Evolutionary conservation across 768 basidiomycete species (phyloP).

Genomic region (Hericium alpestre): DNA sequence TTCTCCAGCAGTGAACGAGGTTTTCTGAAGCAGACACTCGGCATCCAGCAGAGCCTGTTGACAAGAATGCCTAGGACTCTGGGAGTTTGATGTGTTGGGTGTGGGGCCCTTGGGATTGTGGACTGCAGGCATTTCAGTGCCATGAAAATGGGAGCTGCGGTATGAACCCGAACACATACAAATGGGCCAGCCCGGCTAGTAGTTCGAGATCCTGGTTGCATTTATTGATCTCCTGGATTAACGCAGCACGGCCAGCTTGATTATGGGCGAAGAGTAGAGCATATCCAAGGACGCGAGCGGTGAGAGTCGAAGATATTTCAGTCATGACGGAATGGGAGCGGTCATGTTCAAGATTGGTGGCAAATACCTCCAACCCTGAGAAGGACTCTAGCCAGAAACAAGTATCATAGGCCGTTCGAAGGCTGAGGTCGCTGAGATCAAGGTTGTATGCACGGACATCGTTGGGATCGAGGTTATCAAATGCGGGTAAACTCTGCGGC

Average conservation of each 20-base stretch:
- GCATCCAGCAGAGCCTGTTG: no score
- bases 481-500: no score
- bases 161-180: background rate
- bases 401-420: no score
- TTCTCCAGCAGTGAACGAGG: background rate
- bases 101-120: background rate
- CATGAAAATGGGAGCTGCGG: background rate
- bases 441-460: no score
- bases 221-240: background rate
- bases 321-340: no score
- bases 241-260: conserved; percentile 1
- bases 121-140: background rate
- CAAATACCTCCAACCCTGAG: no score
- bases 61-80: background rate
- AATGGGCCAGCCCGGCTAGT: background rate
- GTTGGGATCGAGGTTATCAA: no score
- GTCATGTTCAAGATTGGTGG: no score
- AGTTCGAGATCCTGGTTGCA: background rate
- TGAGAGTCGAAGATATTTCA: background rate
- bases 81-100: background rate
- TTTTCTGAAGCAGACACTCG: background rate
- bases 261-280: background rate
- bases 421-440: no score
- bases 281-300: conserved; percentile 3
- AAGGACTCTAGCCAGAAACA: no score